phyloP scores from a whole-genome alignment of 345 rosid genomes.

The Eucalyptus pauciflora region DNA sequence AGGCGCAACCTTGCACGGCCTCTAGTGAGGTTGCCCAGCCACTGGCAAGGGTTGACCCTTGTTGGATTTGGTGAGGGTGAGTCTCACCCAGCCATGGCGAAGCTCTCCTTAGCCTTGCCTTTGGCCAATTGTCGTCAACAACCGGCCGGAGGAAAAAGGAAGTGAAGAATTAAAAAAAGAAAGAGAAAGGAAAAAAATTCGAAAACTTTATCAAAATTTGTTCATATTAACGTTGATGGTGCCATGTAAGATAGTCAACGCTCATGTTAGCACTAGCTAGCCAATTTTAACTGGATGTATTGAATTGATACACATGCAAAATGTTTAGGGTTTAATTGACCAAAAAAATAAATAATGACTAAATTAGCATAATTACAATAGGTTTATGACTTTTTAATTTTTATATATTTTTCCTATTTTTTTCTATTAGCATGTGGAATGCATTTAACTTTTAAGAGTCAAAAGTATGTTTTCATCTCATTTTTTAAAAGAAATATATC shows the following conservation, averaged over 20 bases:
- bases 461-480: background rate
- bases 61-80: too few relatives aligned
- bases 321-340: too few relatives aligned
- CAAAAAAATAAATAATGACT: too few relatives aligned
- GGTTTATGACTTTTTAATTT: rapidly evolving
- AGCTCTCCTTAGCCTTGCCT: rapidly evolving
- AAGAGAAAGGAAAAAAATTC: too few relatives aligned
- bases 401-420: background rate
- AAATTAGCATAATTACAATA: rapidly evolving
- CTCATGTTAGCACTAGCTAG: rapidly evolving
- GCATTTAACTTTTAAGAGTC: background rate
- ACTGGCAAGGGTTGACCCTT: rapidly evolving
- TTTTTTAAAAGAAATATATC: background rate
- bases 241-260: rapidly evolving
- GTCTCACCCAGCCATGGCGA: rapidly evolving
- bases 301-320: too few relatives aligned
- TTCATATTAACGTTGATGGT: rapidly evolving
- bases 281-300: too few relatives aligned
- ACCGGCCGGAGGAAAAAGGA: rapidly evolving
- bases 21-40: rapidly evolving
- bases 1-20: rapidly evolving
- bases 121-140: rapidly evolving
- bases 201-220: too few relatives aligned
- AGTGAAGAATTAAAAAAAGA: too few relatives aligned
- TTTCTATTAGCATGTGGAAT: background rate